Evolutionary conservation across 1,284 basidiomycete genomes (phyloP), one percentile per base, ranked within the genome.

Genomic region (Trichosporon sp.): DNA sequence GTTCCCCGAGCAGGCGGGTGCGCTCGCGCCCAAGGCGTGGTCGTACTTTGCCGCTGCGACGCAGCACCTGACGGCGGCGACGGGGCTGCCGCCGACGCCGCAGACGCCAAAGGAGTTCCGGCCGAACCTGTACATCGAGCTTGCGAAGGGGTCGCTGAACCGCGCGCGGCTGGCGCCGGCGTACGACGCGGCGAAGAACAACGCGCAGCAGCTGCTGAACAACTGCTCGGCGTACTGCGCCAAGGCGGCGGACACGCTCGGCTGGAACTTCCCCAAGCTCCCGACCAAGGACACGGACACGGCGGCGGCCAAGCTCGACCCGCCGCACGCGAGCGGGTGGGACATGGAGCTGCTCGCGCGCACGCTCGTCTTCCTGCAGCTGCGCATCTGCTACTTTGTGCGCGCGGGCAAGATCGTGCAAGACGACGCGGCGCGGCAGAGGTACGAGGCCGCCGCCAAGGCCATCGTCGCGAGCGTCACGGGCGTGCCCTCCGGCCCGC

Each of bases 21-120:
- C 76, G 0, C 69, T 79, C n/a, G 75, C 71, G 11, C 75, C 77
- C 67, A 76, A 78, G 65, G 75, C 77, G 27, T 82, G 81, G 81
- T 72, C 67, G 47, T 75, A 79, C 44, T 72, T 78, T 25, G 72
- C 74, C 0, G 67, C 76, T 67, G 75, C 79, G 3, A 75, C 78
- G 18, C 69, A 70, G 6, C 72, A 75, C 62, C 70, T 78, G n/a
- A 71, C 66, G 27, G 67, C 73, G n/a, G 78, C 80, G 3, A 63
- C 76, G 3, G 76, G 79, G 9, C 68, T 81, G 5, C 79, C 80
- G 0, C 66, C 65, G 0, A 62, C 68, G 3, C 67, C 74, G 1
- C 29, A 64, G 6, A 80, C 77, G 35, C 79, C 77, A 11, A 74
- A 68, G 47, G 76, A 76, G 64, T 80, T 76, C 75, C 76, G 77